Base-by-base conservation (phyloP, 2,329 filamentous ascomycete genomes). In the Diaporthe nobilis region DNA sequence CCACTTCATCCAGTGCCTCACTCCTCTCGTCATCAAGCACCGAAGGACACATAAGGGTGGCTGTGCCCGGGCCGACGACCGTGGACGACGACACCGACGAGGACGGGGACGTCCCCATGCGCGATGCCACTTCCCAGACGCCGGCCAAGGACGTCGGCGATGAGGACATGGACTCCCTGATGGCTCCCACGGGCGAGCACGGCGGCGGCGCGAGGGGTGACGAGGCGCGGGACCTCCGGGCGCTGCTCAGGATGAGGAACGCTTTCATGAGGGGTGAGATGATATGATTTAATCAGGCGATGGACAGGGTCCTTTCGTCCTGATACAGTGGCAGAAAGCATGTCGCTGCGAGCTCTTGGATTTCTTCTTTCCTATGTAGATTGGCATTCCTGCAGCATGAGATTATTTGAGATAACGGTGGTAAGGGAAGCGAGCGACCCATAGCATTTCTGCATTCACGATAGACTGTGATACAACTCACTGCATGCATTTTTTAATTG, bases 201-300 rank as follows among this genome's bases (percentile, higher is more conserved):
- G 25, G 57, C 17, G 17, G 22, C 20, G 63, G 1, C 15, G 20
- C 15, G 13, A 5, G 58, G 3, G 34, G 39, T 5, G 61, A 67
- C 22, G 67, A 28, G 49, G 44, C 55, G 63, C 53, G 25, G 25
- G 55, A 70, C 72, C 72, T 73, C 1, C 53, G 51, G 25, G 55
- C 25, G 49, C 57, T 77, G 42, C 42, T 72, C 9, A 44, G 65
- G 58, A 75, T 75, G 75, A 67, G 63, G 17, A 77, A 63, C 37
- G 70, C 72, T 0, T 75, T 77, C 9, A 75, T 77, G 77, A 71
- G 72, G 44, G 75, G 75, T 1, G 72, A 73, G 10, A 47, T 72
- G 34, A 20, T 39, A 9, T 70, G 47, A 51, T 6, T 1, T 9
- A 2, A 20, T 55, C 28, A 28, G 28, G 28, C 28, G 28, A 28